These are phyloP conservation scores for Adansonia grandidieri DNA, from an alignment of 441 rosid genomes.

Conservation along the genomic window DNA sequence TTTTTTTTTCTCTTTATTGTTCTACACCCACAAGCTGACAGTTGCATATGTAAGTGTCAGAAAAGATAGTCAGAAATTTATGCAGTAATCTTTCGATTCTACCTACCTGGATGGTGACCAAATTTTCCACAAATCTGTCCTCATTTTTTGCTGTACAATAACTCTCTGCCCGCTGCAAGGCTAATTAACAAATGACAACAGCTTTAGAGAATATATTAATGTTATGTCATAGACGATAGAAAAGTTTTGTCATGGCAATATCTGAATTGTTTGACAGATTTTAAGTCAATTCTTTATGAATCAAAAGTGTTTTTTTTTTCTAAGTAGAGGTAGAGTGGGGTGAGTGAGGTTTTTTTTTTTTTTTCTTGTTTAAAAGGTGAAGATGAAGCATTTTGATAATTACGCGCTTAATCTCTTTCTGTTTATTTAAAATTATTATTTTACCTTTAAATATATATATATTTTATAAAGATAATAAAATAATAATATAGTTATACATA, in stretches of 20 bases:
- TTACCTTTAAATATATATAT: too few species aligned
- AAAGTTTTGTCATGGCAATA: neutral
- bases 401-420: too few species aligned
- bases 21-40: conserved; percentile 3
- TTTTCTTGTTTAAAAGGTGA: too few species aligned
- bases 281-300: too few species aligned
- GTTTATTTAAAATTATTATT: too few species aligned
- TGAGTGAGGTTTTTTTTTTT: too few species aligned
- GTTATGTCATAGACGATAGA: conserved; percentile 3
- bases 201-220: neutral
- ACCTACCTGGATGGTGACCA: conserved; percentile 75
- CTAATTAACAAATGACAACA: conserved; percentile 23
- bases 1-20: neutral
- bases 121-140: conserved; percentile 53
- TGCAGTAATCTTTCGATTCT: neutral
- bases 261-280: too few species aligned
- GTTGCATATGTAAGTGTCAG: neutral
- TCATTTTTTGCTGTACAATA: conserved; percentile 59
- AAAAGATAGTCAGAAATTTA: neutral
- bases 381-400: too few species aligned
- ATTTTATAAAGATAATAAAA: too few species aligned
- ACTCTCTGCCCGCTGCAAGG: conserved; percentile 79
- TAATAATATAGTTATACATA: too few species aligned
- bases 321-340: too few species aligned
- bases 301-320: too few species aligned